Evolutionary conservation across 2,329 filamentous ascomycete genomes (phyloP).

Genomic region (Sporothrix mexicana): DNA sequence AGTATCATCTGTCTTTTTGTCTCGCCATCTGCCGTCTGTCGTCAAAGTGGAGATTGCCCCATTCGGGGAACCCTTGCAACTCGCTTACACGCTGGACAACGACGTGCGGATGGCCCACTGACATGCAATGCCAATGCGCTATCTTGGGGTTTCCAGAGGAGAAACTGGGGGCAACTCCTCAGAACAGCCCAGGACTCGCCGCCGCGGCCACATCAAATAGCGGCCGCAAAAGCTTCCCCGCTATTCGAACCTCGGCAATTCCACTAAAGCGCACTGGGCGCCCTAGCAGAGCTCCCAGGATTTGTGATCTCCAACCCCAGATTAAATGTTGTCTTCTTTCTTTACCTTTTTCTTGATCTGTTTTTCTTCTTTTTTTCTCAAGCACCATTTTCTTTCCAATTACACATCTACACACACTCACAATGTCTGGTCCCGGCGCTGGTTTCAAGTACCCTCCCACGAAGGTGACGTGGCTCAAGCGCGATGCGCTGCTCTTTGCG

Average conservation of each 20-base stretch:
- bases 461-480: conserved; percentile 83
- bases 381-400: neutral
- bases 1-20: neutral
- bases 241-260: conserved; percentile 33
- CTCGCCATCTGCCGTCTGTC: too few relatives aligned
- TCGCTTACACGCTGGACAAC: conserved; percentile 13
- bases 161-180: too few relatives aligned
- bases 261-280: neutral
- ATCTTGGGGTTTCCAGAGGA: neutral
- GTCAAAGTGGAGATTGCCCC: neutral
- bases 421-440: conserved; percentile 60
- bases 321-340: neutral
- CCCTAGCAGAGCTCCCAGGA: conserved; percentile 5
- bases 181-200: neutral
- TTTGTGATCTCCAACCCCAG: conserved; percentile 7
- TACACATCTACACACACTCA: conserved; percentile 31
- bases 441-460: conserved; percentile 80
- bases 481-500: conserved; percentile 88
- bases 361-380: neutral
- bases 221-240: conserved; percentile 31
- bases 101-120: neutral
- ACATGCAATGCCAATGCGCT: conserved; percentile 20
- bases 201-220: neutral
- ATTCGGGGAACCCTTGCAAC: conserved; percentile 14
- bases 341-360: neutral